These are phyloP conservation scores for Globisporangium megalacanthum DNA, from an alignment of 352 stramenopile species.

Conservation along the genomic window DNA sequence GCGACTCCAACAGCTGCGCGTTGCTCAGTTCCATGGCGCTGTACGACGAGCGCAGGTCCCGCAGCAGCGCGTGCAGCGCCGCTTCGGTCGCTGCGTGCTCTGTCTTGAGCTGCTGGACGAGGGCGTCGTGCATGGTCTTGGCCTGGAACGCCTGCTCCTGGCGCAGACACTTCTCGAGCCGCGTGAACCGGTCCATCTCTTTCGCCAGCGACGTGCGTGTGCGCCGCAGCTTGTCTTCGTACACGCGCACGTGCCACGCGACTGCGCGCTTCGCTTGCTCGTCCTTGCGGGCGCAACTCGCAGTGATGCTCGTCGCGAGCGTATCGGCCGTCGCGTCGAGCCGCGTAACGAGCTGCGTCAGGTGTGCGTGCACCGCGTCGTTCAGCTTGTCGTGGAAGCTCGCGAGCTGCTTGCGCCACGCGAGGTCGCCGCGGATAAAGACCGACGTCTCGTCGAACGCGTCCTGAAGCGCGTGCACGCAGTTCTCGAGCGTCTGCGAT, in stretches of 20 bases:
- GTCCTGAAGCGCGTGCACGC: slow-evolving; percentile 30
- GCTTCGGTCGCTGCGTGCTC: slow-evolving; percentile 39
- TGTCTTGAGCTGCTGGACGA: slow-evolving; percentile 32
- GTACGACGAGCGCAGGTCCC: slow-evolving; percentile 44
- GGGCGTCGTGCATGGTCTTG: slow-evolving; percentile 37
- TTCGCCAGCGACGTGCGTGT: slow-evolving; percentile 46
- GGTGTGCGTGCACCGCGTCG: slow-evolving; percentile 21
- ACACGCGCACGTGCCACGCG: slow-evolving; percentile 34
- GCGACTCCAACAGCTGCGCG: slow-evolving; percentile 41
- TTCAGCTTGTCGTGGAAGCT: slow-evolving; percentile 46
- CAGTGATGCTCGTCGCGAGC: slow-evolving; percentile 27
- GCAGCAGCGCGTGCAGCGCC: slow-evolving; percentile 38
- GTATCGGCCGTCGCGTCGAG: slow-evolving; percentile 28
- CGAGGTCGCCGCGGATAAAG: slow-evolving; percentile 54
- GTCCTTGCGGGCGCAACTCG: slow-evolving; percentile 33
- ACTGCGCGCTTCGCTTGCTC: slow-evolving; percentile 26
- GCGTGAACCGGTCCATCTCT: slow-evolving; percentile 55
- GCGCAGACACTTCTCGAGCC: slow-evolving; percentile 57
- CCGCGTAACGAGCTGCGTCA: slow-evolving; percentile 15
- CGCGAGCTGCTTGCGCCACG: slow-evolving; percentile 50
- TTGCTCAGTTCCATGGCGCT: slow-evolving; percentile 45
- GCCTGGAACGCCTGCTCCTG: slow-evolving; percentile 50
- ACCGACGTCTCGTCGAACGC: slow-evolving; percentile 53
- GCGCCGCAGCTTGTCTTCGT: slow-evolving; percentile 47
- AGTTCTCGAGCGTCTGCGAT: slow-evolving; percentile 18